Evolutionary conservation across 2,329 filamentous ascomycete species (phyloP).

Genomic region (Rosellinia necatrix): DNA sequence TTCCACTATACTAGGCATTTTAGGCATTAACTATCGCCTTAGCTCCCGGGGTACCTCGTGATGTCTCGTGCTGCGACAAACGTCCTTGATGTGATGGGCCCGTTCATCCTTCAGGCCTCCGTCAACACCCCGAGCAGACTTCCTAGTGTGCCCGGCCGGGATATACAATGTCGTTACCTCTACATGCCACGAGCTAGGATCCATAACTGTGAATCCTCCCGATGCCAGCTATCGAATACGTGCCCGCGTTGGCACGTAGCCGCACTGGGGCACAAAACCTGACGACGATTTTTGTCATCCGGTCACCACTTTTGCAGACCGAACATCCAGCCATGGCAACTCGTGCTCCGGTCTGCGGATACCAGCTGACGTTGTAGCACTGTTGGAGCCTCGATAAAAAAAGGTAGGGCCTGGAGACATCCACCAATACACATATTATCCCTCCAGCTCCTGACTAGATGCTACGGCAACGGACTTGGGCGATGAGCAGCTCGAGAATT

Average conservation of each 20-base stretch:
- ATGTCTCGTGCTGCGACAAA: conserved; percentile 15
- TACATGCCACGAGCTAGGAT: conserved; percentile 17
- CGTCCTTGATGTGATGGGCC: conserved; percentile 19
- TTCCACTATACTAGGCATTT: conserved; percentile 12
- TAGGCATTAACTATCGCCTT: conserved; percentile 9
- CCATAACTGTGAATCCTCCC: conserved; percentile 27
- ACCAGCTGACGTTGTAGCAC: conserved; percentile 31
- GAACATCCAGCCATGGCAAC: conserved; percentile 20
- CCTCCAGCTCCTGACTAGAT: conserved; percentile 21
- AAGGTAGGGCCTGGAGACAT: conserved; percentile 24
- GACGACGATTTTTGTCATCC: conserved; percentile 23
- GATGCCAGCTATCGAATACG: conserved; percentile 18
- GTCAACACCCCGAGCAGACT: conserved; percentile 7
- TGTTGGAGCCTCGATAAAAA: conserved; percentile 20
- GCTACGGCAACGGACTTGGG: conserved; percentile 21
- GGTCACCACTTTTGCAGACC: conserved; percentile 20
- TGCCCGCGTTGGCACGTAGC: conserved; percentile 21
- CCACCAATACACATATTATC: conserved; percentile 24
- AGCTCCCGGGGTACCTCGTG: conserved; percentile 22
- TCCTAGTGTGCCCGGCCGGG: conserved; percentile 15
- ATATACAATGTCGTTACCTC: conserved; percentile 13
- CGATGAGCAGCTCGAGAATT: conserved; percentile 6
- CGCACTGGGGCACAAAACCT: conserved; percentile 19
- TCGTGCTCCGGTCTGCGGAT: conserved; percentile 26
- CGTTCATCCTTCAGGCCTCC: conserved; percentile 24